phyloP scores from a whole-genome alignment of 441 rosid genomes.

The Gossypium gossypioides region DNA sequence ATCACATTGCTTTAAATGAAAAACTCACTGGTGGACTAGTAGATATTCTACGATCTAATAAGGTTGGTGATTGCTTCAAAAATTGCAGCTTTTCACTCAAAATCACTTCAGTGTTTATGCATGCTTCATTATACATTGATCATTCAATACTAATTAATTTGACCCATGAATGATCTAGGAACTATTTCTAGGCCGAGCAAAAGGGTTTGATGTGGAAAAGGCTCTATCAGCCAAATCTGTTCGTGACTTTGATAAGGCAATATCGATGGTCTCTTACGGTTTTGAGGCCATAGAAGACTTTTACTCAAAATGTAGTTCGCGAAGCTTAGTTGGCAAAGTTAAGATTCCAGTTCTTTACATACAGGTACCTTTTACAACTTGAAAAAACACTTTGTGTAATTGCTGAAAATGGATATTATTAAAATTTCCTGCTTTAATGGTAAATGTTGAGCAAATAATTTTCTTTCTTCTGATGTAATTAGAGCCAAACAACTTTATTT shows the following conservation, averaged over 20 bases:
- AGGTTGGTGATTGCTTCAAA: conserved; percentile 44
- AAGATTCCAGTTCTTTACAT: conserved; percentile 90
- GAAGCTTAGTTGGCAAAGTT: conserved; percentile 55
- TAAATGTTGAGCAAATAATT: background rate
- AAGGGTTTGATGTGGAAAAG: conserved; percentile 76
- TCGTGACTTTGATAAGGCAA: conserved; percentile 80
- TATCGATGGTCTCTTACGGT: conserved; percentile 85
- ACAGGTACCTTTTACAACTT: conserved; percentile 47
- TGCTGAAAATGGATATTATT: background rate
- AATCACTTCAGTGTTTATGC: conserved; percentile 12
- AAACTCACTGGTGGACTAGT: conserved; percentile 64
- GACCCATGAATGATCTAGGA: conserved; percentile 36
- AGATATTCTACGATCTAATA: conserved; percentile 68
- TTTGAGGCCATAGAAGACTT: conserved; percentile 71
- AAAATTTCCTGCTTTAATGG: background rate
- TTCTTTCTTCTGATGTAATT: background rate
- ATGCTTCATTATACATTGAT: conserved; percentile 2
- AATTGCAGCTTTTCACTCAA: conserved; percentile 1
- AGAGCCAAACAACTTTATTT: background rate
- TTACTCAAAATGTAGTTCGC: conserved; percentile 70
- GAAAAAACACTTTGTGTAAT: background rate
- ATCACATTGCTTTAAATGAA: conserved; percentile 38
- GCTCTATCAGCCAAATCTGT: conserved; percentile 75
- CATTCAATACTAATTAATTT: conserved; percentile 7
- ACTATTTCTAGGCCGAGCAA: conserved; percentile 77